Conservation (phyloP, 164 flowering plant genomes). For the Vitis rupestris region DNA sequence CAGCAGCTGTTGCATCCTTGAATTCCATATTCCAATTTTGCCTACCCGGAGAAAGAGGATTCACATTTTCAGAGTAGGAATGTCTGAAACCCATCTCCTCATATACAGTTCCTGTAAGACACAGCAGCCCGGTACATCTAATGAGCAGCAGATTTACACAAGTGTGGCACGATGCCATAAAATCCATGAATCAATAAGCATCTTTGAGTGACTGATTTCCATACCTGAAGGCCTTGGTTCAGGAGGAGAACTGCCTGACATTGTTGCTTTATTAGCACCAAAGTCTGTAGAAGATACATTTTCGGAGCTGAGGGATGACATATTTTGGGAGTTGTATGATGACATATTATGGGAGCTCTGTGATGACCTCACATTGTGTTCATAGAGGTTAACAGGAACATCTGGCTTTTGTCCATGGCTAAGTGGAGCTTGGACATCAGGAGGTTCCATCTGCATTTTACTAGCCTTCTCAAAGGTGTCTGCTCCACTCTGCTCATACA, state of each 20-base stretch:
- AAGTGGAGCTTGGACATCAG: slow-evolving; percentile 26
- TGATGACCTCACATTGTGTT: slow-evolving; percentile 30
- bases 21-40: slow-evolving; percentile 75
- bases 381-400: slow-evolving; percentile 17
- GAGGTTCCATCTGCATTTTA: slow-evolving; percentile 33
- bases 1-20: slow-evolving; percentile 93
- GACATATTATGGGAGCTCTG: slow-evolving; percentile 21
- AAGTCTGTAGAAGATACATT: slow-evolving; percentile 21
- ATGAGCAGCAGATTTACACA: slow-evolving; percentile 1
- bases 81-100: slow-evolving; percentile 24
- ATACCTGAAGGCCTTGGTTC: slow-evolving; percentile 47
- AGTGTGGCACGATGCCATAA: background rate
- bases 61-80: slow-evolving; percentile 24
- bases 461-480: slow-evolving; percentile 35
- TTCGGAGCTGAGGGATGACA: slow-evolving; percentile 29
- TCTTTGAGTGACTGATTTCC: background rate
- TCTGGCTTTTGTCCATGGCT: slow-evolving; percentile 27
- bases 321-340: slow-evolving; percentile 4
- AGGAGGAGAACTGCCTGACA: slow-evolving; percentile 21
- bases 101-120: slow-evolving; percentile 28
- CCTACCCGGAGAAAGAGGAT: slow-evolving; percentile 21
- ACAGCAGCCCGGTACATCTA: slow-evolving; percentile 4
- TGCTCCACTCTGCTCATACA: slow-evolving; percentile 63
- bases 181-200: background rate
- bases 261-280: slow-evolving; percentile 11